Percentiles rank a stretch among this genome's conserved stretches.
Evolutionary conservation across 257 asterid species (phyloP).

Genomic region (Solanum ahanhuiri): DNA sequence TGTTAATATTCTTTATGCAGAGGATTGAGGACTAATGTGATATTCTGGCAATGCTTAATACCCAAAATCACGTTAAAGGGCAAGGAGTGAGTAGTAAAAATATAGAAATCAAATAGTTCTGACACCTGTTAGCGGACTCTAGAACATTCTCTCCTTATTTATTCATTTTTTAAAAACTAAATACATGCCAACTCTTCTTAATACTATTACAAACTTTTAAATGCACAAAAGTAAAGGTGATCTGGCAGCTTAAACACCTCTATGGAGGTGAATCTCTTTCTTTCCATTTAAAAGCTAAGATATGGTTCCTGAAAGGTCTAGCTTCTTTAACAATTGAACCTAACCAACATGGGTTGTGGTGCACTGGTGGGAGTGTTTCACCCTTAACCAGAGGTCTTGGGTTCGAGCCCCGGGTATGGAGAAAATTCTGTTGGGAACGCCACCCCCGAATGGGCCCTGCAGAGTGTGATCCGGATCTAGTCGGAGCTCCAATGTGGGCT

Average conservation of each 20-base stretch:
- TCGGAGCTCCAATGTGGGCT: too few relatives aligned
- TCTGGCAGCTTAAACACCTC: not conserved
- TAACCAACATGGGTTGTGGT: too few relatives aligned
- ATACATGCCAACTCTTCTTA: not conserved
- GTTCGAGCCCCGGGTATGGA: too few relatives aligned
- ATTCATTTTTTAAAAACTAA: not conserved
- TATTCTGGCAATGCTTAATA: not conserved
- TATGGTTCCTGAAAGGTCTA: not conserved
- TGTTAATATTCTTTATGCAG: not conserved
- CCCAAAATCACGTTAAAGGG: not conserved
- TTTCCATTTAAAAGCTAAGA: not conserved
- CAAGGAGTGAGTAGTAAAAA: not conserved
- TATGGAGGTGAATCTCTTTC: not conserved
- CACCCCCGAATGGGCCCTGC: too few relatives aligned
- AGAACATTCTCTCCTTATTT: not conserved
- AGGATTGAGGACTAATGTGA: not conserved
- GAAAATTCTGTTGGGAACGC: too few relatives aligned
- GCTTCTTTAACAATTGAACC: not conserved
- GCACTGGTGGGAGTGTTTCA: too few relatives aligned
- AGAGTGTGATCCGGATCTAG: too few relatives aligned
- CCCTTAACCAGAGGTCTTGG: too few relatives aligned
- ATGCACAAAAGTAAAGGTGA: not conserved
- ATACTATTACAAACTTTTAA: not conserved
- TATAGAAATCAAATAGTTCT: not conserved
- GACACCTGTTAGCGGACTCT: not conserved